These are phyloP conservation scores for Epichloe typhina DNA, from an alignment of 2,329 filamentous ascomycete species.

Conservation along the genomic window DNA sequence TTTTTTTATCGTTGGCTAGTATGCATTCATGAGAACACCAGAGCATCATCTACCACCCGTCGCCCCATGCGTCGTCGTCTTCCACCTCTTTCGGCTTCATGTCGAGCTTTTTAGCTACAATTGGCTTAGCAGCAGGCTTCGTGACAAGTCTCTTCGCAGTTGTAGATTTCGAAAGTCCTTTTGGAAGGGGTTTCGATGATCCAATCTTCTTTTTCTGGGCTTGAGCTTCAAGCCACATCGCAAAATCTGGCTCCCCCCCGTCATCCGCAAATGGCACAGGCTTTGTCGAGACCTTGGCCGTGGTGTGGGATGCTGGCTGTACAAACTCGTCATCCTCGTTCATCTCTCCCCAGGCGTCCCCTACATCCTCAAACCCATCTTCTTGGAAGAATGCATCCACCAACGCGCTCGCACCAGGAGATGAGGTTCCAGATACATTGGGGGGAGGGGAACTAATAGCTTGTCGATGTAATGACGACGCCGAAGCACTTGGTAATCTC, in stretches of 20 bases:
- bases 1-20: not conserved
- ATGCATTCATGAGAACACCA: not conserved
- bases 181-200: slow-evolving; percentile 56
- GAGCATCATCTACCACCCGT: slow-evolving; percentile 39
- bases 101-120: slow-evolving; percentile 52
- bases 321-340: slow-evolving; percentile 35
- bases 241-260: slow-evolving; percentile 71
- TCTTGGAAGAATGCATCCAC: slow-evolving; percentile 41
- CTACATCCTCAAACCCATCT: slow-evolving; percentile 46
- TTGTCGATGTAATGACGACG: slow-evolving; percentile 48
- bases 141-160: slow-evolving; percentile 27
- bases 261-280: slow-evolving; percentile 60
- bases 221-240: slow-evolving; percentile 85
- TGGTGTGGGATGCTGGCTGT: slow-evolving; percentile 19
- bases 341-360: slow-evolving; percentile 66
- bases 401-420: slow-evolving; percentile 28
- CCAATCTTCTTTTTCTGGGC: slow-evolving; percentile 63
- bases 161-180: slow-evolving; percentile 58
- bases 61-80: slow-evolving; percentile 52
- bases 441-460: slow-evolving; percentile 40
- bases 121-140: slow-evolving; percentile 30
- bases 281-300: slow-evolving; percentile 19
- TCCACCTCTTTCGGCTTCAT: slow-evolving; percentile 48
- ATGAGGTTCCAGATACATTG: slow-evolving; percentile 33
- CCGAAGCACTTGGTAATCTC: slow-evolving; percentile 33